Evolutionary conservation across 1,284 basidiomycete genomes (phyloP), one percentile per base, ranked within the genome.

Genomic region (Salmacisia buchloeana): DNA sequence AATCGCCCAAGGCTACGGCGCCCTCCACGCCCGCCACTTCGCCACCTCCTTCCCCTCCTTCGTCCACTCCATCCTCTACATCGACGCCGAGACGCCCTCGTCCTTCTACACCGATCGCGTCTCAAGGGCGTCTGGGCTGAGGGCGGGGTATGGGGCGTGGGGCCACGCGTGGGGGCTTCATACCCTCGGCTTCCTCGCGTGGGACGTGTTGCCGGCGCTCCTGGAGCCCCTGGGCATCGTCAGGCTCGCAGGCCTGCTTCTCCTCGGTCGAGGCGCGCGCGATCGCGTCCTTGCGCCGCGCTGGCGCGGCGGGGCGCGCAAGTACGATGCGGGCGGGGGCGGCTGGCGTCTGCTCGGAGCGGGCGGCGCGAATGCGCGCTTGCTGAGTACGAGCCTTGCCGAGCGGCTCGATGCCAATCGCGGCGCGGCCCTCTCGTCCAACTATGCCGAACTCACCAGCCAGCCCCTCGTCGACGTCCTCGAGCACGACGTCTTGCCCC

Each of bases 221-320:
- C 38, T 61, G n/a, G 67, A 67, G 61, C 69, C 70, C 5, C 59
- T 66, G 5, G 68, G 69, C 33, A 29, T 70, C n/a, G 49, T 64
- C 13, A 64, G 69, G 39, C 67, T 72, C 57, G 58, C 66, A 12
- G 70, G 70, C 23, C 23, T 72, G 45, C 46, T 74, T 21, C 54
- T 61, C n/a, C 18, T 54, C 29, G 70, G 68, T 23, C 63, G 64
- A 23, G 62, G 67, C 1, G 65, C 68, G 13, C 58, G 64, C 2
- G 71, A 73, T 54, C 69, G 71, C 18, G 67, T 73, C 23, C 54
- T 73, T 18, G 66, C 70, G n/a, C 72, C 72, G 2, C 63, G 67
- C 18, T 61, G 59, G 25, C 46, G 66, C 7, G 67, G 63, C 27
- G 66, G 69, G 29, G 63, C 69, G 13, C 63, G 63, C 18, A 56